Percentiles rank a stretch among this genome's conserved stretches.
phyloP scores from a whole-genome alignment of 331 rosid species.

The Dryas integrifolia region DNA sequence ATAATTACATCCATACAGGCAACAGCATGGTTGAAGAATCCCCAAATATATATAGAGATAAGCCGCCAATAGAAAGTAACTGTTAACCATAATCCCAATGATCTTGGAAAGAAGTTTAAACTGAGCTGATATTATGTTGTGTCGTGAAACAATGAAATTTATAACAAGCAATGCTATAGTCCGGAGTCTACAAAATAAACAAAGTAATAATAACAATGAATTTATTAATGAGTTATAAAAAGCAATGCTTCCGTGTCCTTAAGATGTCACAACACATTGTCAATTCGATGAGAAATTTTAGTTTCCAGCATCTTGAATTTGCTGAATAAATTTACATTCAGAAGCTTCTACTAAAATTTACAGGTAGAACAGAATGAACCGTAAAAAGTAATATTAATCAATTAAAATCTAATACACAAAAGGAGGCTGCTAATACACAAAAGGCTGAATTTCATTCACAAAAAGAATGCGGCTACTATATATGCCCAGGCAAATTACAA shows the following conservation, averaged over 20 bases:
- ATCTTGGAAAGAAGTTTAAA: too few relatives aligned
- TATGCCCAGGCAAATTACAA: conserved; percentile 44
- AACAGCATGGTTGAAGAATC: too few relatives aligned
- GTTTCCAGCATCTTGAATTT: background rate
- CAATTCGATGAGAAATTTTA: background rate
- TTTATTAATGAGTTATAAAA: too few relatives aligned
- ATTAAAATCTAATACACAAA: background rate
- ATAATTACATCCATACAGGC: too few relatives aligned
- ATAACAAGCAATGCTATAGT: background rate
- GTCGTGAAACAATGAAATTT: background rate
- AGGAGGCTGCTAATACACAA: too few relatives aligned
- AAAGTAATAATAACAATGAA: too few relatives aligned
- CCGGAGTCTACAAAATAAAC: too few relatives aligned
- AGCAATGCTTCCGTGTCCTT: background rate
- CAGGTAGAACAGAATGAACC: background rate
- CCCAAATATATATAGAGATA: too few relatives aligned
- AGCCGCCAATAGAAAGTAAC: too few relatives aligned
- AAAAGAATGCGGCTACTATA: conserved; percentile 32
- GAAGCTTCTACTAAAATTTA: background rate
- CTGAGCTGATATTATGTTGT: too few relatives aligned
- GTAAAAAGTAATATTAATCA: background rate
- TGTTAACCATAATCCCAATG: too few relatives aligned
- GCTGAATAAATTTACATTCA: background rate
- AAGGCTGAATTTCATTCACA: conserved; percentile 17
- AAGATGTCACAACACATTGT: background rate